A percentile compares a stretch with the other conserved stretches of the same genome.
These are phyloP conservation scores for Exophiala sideris DNA, from an alignment of 2,329 filamentous ascomycete genomes.

Conservation along the genomic window DNA sequence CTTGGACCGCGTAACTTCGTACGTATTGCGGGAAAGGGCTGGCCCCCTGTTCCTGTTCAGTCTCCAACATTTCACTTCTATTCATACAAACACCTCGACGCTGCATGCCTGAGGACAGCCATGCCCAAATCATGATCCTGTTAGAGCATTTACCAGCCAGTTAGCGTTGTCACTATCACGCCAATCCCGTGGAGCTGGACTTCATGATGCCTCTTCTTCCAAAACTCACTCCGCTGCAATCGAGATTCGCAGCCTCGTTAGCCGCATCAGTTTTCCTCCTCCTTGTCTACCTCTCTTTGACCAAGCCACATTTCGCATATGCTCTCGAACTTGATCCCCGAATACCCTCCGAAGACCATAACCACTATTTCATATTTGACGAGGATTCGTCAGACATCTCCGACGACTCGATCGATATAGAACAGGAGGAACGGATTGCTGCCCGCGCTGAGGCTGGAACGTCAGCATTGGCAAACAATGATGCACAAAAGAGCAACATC, in stretches of 20 bases:
- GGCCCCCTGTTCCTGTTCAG: no score
- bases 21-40: no score
- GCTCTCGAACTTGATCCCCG: slow-evolving; percentile 55
- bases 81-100: neutral
- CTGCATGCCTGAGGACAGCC: neutral
- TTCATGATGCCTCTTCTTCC: slow-evolving; percentile 37
- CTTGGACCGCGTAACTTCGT: no score
- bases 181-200: slow-evolving; percentile 4
- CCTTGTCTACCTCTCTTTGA: slow-evolving; percentile 58
- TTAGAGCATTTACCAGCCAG: neutral
- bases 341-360: slow-evolving; percentile 43
- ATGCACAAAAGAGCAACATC: slow-evolving; percentile 58
- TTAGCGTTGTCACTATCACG: neutral
- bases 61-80: no score
- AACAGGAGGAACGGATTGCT: slow-evolving; percentile 47
- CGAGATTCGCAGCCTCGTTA: slow-evolving; percentile 66
- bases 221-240: slow-evolving; percentile 65
- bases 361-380: slow-evolving; percentile 45
- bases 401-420: slow-evolving; percentile 29
- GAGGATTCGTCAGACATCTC: slow-evolving; percentile 32
- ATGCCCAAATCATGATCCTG: neutral
- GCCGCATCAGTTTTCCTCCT: slow-evolving; percentile 60
- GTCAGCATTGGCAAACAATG: slow-evolving; percentile 62
- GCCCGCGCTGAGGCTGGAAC: slow-evolving; percentile 54
- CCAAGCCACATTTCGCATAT: slow-evolving; percentile 58